phyloP scores from a whole-genome alignment of 2,329 filamentous ascomycete species.

The Gremmenia infestans region DNA sequence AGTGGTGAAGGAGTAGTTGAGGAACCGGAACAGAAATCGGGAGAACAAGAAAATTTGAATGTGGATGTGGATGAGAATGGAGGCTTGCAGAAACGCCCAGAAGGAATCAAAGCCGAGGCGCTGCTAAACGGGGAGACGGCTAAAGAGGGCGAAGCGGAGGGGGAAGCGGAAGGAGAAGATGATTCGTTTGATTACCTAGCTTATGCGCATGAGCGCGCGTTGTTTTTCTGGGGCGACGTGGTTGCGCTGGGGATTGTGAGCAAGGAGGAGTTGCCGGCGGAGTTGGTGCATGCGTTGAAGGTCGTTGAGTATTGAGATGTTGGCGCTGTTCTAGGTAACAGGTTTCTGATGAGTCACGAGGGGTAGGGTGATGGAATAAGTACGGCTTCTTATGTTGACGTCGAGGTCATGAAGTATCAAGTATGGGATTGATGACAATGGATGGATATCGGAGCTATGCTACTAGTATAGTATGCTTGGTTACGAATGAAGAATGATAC shows the following conservation, averaged over 20 bases:
- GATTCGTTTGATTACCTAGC: constrained; percentile 90
- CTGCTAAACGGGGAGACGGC: constrained; percentile 2
- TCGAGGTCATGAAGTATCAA: too few species aligned
- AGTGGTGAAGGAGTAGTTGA: background rate
- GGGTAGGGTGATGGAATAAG: too few species aligned
- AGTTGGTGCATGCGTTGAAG: constrained; percentile 62
- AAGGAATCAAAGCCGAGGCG: constrained; percentile 18
- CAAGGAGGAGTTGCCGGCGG: constrained; percentile 68
- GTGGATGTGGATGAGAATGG: constrained; percentile 1
- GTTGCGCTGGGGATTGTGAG: constrained; percentile 70
- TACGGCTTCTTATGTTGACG: too few species aligned
- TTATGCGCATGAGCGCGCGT: constrained; percentile 83
- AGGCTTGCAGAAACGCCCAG: constrained; percentile 15
- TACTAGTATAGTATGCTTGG: too few species aligned
- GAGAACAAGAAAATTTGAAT: background rate
- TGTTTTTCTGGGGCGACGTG: constrained; percentile 94
- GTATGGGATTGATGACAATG: too few species aligned
- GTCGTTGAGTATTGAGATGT: constrained; percentile 54
- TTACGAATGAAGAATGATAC: too few species aligned
- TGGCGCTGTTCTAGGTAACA: too few species aligned
- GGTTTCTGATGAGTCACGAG: too few species aligned
- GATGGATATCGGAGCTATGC: too few species aligned
- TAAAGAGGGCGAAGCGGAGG: constrained; percentile 19
- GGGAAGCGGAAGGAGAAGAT: constrained; percentile 34
- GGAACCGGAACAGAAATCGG: background rate